These are phyloP conservation scores for Borovskyia barvae DNA, from an alignment of 208 protist species.

Conservation along the genomic window DNA sequence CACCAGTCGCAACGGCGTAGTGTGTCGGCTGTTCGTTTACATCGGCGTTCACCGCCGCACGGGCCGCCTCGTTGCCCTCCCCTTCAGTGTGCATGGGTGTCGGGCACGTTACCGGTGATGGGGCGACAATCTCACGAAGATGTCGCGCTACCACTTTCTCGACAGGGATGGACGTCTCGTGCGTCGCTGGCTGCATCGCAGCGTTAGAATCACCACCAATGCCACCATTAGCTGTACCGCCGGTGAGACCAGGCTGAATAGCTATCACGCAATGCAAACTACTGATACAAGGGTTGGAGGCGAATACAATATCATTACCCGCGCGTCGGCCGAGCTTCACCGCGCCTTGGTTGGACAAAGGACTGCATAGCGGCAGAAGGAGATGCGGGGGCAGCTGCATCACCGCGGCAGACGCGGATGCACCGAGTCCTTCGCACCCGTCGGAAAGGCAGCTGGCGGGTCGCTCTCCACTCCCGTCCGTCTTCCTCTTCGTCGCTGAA, in stretches of 20 bases:
- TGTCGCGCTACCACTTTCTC: neutral
- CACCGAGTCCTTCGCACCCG: neutral
- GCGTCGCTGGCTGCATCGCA: neutral
- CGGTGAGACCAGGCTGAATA: neutral
- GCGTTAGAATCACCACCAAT: too few species aligned
- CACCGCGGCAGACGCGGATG: neutral
- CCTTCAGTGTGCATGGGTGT: neutral
- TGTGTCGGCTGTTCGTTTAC: neutral
- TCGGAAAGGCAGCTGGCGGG: neutral
- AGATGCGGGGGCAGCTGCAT: slow-evolving; percentile 2
- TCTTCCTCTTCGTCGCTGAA: too few species aligned
- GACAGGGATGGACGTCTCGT: neutral
- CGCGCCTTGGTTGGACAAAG: slow-evolving; percentile 12
- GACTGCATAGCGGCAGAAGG: slow-evolving; percentile 25
- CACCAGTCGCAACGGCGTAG: neutral
- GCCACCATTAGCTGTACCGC: too few species aligned
- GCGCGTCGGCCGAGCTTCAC: slow-evolving; percentile 36
- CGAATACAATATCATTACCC: slow-evolving; percentile 35
- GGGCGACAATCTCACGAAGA: too few species aligned
- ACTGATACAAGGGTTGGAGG: slow-evolving; percentile 52
- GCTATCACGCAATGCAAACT: slow-evolving; percentile 42
- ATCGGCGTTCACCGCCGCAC: neutral
- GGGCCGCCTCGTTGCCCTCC: neutral
- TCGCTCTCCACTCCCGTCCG: too few species aligned
- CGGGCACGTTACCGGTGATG: neutral